Evolutionary conservation across 352 stramenopile genomes (phyloP).

Genomic region (Lagenidium sp.): DNA sequence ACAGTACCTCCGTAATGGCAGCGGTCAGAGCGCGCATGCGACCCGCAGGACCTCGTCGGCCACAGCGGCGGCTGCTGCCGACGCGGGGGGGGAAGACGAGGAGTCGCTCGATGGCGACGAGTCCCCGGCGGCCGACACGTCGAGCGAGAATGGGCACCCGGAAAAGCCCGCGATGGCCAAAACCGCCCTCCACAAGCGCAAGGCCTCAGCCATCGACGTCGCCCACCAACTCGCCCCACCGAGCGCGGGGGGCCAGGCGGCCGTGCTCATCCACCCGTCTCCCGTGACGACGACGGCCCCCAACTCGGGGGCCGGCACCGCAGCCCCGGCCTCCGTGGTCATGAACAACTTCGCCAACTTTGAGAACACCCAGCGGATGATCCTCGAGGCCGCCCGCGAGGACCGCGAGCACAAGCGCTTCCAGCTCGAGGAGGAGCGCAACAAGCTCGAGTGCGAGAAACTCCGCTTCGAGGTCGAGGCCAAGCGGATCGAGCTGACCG

Average conservation of each 20-base stretch:
- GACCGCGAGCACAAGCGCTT: conserved; percentile 55
- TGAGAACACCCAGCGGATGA: conserved; percentile 39
- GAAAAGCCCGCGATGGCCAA: background rate
- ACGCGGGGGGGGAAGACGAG: background rate
- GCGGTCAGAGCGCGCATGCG: conserved; percentile 2
- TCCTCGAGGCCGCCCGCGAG: conserved; percentile 44
- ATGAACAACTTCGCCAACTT: conserved; percentile 19
- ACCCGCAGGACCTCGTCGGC: no score
- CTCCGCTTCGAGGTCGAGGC: conserved; percentile 47
- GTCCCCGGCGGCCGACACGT: conserved; percentile 11
- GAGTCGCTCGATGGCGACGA: conserved; percentile 8
- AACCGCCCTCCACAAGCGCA: conserved; percentile 6
- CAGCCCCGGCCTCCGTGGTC: conserved; percentile 2
- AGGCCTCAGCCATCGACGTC: no score
- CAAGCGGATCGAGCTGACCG: conserved; percentile 33
- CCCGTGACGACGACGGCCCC: background rate
- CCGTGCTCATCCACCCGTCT: no score
- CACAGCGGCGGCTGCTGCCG: no score
- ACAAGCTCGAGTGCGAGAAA: conserved; percentile 55
- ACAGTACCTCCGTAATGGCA: conserved; percentile 11
- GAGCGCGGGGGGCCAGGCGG: no score
- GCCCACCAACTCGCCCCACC: no score
- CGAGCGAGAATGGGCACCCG: conserved; percentile 11
- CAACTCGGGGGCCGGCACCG: background rate
- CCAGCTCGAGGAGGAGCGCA: conserved; percentile 46